Conservation (phyloP, 176 grass and related monocot species). For the Chrysopogon serrulatus region DNA sequence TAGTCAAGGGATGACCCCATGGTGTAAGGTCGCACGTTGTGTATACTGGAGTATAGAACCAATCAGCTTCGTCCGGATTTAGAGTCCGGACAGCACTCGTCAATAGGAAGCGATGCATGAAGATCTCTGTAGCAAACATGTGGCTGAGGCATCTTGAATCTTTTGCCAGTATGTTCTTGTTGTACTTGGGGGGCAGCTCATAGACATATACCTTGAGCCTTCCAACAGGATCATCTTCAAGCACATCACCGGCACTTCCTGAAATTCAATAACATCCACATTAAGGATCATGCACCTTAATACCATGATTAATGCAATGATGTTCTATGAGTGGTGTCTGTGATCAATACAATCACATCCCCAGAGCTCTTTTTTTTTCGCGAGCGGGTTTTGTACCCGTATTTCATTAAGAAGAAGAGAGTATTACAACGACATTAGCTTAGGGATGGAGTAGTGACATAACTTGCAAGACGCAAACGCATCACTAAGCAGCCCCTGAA, state of each 20-base stretch:
- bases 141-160: conserved; percentile 69
- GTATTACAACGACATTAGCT: too few relatives aligned
- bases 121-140: conserved; percentile 78
- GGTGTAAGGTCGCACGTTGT: conserved; percentile 64
- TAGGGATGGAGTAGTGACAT: too few relatives aligned
- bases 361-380: too few relatives aligned
- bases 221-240: conserved; percentile 69
- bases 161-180: conserved; percentile 57
- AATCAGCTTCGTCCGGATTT: conserved; percentile 67
- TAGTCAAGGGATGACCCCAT: conserved; percentile 58
- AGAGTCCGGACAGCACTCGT: conserved; percentile 43
- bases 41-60: conserved; percentile 70
- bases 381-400: too few relatives aligned
- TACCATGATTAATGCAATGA: neutral
- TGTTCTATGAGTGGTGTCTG: neutral
- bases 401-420: too few relatives aligned
- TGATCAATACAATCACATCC: neutral
- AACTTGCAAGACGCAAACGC: too few relatives aligned
- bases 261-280: conserved; percentile 1
- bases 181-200: conserved; percentile 66
- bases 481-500: too few relatives aligned
- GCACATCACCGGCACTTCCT: conserved; percentile 66
- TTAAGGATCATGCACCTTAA: neutral
- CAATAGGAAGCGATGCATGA: conserved; percentile 66
- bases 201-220: conserved; percentile 74